Evolutionary conservation across 2,329 filamentous ascomycete genomes (phyloP).

Genomic region (Phaeoacremonium minimum): DNA sequence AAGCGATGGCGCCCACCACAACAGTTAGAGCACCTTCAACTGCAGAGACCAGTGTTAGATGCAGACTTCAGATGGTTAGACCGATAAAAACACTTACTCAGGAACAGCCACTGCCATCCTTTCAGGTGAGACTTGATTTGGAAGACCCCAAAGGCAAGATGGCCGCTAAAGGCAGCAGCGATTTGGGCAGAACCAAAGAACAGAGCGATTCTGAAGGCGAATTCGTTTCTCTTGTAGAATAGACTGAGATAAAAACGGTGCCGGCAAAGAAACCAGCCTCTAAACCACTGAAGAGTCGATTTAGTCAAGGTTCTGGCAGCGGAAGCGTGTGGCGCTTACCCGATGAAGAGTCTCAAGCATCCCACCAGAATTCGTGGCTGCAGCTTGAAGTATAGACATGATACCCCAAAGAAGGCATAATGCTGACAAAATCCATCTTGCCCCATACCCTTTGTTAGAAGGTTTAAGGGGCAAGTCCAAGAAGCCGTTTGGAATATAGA

Average conservation of each 20-base stretch:
- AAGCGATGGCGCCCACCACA: conserved; percentile 27
- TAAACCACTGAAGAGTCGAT: too few species aligned
- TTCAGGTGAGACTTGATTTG: conserved; percentile 25
- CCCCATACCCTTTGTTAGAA: not conserved
- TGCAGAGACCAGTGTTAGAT: too few species aligned
- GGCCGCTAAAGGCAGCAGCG: not conserved
- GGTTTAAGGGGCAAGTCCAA: too few species aligned
- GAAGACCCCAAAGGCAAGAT: conserved; percentile 30
- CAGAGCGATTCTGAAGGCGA: conserved; percentile 61
- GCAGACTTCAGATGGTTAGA: too few species aligned
- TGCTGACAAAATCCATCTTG: not conserved
- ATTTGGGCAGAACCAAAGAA: conserved; percentile 55
- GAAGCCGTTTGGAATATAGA: not conserved
- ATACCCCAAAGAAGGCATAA: not conserved
- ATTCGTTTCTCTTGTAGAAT: conserved; percentile 62
- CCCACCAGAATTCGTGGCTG: not conserved
- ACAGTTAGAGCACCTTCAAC: conserved; percentile 36
- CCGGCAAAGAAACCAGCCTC: not conserved
- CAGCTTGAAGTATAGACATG: not conserved
- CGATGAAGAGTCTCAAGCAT: not conserved
- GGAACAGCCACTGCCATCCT: conserved; percentile 38
- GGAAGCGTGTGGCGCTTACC: too few species aligned
- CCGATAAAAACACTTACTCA: too few species aligned
- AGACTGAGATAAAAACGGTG: not conserved
- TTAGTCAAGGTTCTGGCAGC: too few species aligned